Conservation (phyloP, 306 rosid species). For the Castanea mollissima region DNA sequence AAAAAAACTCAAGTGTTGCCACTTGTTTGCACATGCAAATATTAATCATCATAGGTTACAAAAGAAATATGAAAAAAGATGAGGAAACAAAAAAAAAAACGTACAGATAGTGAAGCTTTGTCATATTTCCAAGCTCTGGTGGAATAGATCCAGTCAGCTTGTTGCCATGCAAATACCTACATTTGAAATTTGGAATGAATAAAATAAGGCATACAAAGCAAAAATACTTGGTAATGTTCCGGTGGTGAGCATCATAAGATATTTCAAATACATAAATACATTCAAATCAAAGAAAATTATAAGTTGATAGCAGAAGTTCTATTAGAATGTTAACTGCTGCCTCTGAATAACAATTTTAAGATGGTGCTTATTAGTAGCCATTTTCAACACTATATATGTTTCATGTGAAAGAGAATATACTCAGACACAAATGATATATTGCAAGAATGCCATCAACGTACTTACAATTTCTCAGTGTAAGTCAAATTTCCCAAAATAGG, state of each 20-base stretch:
- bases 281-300: neutral
- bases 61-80: neutral
- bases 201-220: neutral
- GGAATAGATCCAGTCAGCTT: constrained; percentile 85
- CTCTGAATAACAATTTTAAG: neutral
- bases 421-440: neutral
- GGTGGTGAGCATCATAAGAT: neutral
- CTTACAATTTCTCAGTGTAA: constrained; percentile 91
- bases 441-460: constrained; percentile 1
- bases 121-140: constrained; percentile 90
- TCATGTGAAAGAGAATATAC: neutral
- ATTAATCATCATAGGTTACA: neutral
- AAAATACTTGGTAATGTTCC: neutral
- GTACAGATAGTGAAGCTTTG: constrained; percentile 94
- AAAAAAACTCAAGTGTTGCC: neutral
- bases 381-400: neutral
- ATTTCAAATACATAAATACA: neutral
- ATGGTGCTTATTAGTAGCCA: neutral
- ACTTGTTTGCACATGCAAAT: neutral
- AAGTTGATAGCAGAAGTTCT: neutral
- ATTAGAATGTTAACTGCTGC: neutral
- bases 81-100: neutral
- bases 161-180: constrained; percentile 94
- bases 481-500: constrained; percentile 87
- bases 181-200: constrained; percentile 12